These are phyloP conservation scores for Umbelopsis vinacea DNA, from an alignment of 192 early-diverging fungal genomes.

Conservation along the genomic window DNA sequence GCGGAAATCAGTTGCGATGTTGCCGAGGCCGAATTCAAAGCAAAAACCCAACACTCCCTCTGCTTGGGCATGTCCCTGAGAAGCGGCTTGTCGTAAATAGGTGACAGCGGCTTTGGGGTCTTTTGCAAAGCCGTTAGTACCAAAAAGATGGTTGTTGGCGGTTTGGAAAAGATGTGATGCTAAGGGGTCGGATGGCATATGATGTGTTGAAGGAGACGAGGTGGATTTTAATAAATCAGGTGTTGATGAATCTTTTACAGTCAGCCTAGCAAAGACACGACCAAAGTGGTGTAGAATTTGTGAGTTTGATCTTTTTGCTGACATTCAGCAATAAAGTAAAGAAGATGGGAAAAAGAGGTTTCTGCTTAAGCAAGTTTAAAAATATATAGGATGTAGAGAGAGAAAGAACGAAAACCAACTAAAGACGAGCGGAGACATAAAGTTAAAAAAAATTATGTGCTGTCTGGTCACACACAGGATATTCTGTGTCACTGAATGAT, in stretches of 20 bases:
- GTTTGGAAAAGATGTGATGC: constrained; percentile 32
- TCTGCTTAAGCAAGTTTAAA: background rate
- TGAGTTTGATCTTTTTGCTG: constrained; percentile 23
- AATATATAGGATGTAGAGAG: background rate
- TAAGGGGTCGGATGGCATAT: constrained; percentile 4
- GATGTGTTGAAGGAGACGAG: background rate
- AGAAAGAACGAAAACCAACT: constrained; percentile 19
- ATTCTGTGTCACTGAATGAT: constrained; percentile 17
- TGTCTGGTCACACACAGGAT: constrained; percentile 10
- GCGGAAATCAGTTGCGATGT: constrained; percentile 57
- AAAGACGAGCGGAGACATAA: constrained; percentile 19
- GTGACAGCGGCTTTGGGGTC: constrained; percentile 55
- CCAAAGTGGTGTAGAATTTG: constrained; percentile 16
- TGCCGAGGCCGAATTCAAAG: constrained; percentile 84
- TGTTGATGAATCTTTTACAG: constrained; percentile 14
- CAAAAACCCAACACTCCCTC: constrained; percentile 79
- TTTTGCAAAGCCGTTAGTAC: constrained; percentile 42
- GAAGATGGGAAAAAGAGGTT: background rate
- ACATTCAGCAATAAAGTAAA: constrained; percentile 13
- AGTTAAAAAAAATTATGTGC: constrained; percentile 9
- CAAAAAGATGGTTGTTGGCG: constrained; percentile 54
- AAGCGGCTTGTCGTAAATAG: constrained; percentile 56
- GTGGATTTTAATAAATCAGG: background rate
- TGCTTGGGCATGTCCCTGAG: constrained; percentile 46
- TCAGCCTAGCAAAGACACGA: constrained; percentile 16